Base-by-base conservation (phyloP, 345 rosid species). In the Citrus australasica region DNA sequence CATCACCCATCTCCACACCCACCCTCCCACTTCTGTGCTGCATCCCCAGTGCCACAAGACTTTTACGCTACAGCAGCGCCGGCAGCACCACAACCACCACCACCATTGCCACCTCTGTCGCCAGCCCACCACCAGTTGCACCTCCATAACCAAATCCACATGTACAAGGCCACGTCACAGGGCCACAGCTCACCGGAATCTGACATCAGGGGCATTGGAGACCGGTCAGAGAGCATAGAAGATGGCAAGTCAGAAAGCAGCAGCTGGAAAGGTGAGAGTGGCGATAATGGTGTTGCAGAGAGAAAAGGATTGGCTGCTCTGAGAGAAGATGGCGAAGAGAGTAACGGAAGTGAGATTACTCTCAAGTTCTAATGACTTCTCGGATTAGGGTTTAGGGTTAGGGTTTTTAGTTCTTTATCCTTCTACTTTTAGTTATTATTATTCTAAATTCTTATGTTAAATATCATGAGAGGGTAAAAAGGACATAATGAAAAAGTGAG, bases 271-370 rank as follows among this genome's bases (percentile, higher is more conserved):
- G 89, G 83, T 7, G 94, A 88, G 79, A 87, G 90, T 35, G 81
- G 87, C 0, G 94, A 89, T n/a, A 84, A 85, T 67, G 86, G 80
- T 3, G 62, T 78, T 17, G 91, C 80, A 17, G 97, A 88, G 79
- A 84, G 92, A 58, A 91, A 82, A 84, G 94, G 98, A 14, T 78
- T 89, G 78, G 88, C 90, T 68, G 89, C 94, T 13, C 71, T 92
- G 60, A 89, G 91, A 56, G 97, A 91, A 67, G 97, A 94, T 17
- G 86, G 90, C 9, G 98, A 90, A 42, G 93, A 89, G 78, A 88
- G 93, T 79, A 92, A 96, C 66, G 98, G 93, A 63, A 94, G 97
- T 75, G 97, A 92, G 85, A 94, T 92, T 78, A 89, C 94, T 71
- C 98, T 96, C 85, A 94, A 92, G 79, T 92, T 94, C 88, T 90